Percentiles rank a stretch among this genome's conserved stretches.
Evolutionary conservation across 352 stramenopile genomes (phyloP).

Genomic region (Achlya hypogyna): DNA sequence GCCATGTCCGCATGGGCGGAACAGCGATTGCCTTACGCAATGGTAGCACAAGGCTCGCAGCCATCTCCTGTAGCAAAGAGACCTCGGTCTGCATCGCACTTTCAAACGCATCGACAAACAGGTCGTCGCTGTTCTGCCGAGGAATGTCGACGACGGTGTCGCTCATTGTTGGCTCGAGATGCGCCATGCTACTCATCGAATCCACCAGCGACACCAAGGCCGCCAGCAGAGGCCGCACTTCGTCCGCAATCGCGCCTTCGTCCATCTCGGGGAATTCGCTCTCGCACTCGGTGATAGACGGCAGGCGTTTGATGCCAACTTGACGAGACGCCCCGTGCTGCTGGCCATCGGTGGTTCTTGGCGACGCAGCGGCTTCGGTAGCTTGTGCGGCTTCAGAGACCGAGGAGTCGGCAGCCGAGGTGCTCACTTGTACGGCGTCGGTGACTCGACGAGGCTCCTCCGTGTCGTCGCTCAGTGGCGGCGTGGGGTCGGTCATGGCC

Average conservation of each 20-base stretch:
- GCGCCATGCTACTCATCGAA: neutral
- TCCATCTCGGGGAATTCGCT: neutral
- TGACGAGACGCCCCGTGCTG: too few relatives aligned
- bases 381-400: too few relatives aligned
- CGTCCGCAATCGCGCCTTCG: neutral
- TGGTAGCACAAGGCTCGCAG: too few relatives aligned
- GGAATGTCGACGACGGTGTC: neutral
- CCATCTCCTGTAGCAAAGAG: neutral
- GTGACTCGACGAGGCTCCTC: too few relatives aligned
- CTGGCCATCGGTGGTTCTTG: too few relatives aligned
- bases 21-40: too few relatives aligned
- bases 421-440: too few relatives aligned
- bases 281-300: neutral
- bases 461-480: too few relatives aligned
- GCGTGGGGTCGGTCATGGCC: too few relatives aligned
- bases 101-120: neutral
- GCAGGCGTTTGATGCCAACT: neutral
- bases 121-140: neutral
- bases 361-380: too few relatives aligned
- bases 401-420: too few relatives aligned
- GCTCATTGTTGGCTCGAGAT: neutral
- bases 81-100: neutral
- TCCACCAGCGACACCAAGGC: neutral
- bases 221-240: neutral
- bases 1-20: too few relatives aligned